phyloP scores from a whole-genome alignment of 257 asterid genomes.

The Salvia hispanica region DNA sequence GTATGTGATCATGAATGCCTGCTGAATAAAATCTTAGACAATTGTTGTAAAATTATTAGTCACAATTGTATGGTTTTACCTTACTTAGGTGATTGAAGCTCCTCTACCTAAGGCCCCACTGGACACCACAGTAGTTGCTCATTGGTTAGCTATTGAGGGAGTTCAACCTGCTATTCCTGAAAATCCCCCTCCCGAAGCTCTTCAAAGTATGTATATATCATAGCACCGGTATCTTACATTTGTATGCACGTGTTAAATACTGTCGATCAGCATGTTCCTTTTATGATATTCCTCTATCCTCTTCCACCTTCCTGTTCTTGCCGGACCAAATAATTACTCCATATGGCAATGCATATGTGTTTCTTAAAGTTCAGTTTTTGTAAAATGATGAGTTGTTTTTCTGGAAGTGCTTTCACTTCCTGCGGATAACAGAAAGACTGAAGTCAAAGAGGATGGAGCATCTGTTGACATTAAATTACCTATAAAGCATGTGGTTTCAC shows the following conservation, averaged over 20 bases:
- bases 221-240: not conserved
- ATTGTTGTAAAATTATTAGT: conserved; percentile 5
- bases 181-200: conserved; percentile 89
- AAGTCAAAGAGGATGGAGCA: conserved; percentile 79
- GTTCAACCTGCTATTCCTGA: conserved; percentile 98
- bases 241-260: not conserved
- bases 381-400: conserved; percentile 29
- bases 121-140: conserved; percentile 77
- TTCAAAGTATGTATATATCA: conserved; percentile 44
- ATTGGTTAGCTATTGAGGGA: conserved; percentile 97
- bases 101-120: conserved; percentile 94
- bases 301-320: not conserved
- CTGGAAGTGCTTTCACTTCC: conserved; percentile 61
- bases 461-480: conserved; percentile 87
- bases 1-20: conserved; percentile 42
- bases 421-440: conserved; percentile 71
- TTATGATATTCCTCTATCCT: not conserved
- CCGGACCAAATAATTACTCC: not conserved
- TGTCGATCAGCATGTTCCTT: not conserved
- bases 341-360: conserved; percentile 13
- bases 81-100: conserved; percentile 83
- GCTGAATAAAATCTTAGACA: conserved; percentile 5
- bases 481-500: conserved; percentile 89
- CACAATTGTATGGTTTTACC: conserved; percentile 21
- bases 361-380: conserved; percentile 7